Base-by-base conservation (phyloP, 2,329 filamentous ascomycete species). In the Aphanocladium album region DNA sequence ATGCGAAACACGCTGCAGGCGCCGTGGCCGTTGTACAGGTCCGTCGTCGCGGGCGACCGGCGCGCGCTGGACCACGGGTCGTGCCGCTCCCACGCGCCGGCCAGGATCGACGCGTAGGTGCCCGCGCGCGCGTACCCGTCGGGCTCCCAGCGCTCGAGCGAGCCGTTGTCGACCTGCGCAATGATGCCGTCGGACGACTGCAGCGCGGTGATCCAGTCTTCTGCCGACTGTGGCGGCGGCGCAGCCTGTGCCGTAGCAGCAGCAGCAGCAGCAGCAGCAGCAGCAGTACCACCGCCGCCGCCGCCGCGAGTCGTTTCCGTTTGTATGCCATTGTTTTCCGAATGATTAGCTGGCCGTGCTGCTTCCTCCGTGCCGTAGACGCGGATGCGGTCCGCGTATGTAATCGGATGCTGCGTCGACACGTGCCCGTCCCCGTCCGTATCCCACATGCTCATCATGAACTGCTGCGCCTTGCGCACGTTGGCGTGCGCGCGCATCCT, bases 81-180 rank as follows among this genome's bases (percentile, higher is more conserved):
- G 64, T 83, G 81, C 5, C 78, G 74, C 66, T 84, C 82, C 81
- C 81, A 84, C 56, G 76, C 71, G 27, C 82, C 82, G 57, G 74
- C 73, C 68, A 83, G 84, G 37, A 85, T 77, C 57, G 77, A 71
- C 52, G 80, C 76, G 70, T 85, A 85, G 2, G 81, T 81, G 30
- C 30, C 49, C 17, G 75, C 77, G 17, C 81, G 81, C 21, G 83
- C 79, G 65, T 90, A 90, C 5, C 88, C 88, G 62, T 84, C 80
- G 35, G 83, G 80, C 66, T 90, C 88, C 88, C 88, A 90, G 14
- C 88, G 81, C 72, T 90, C 88, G 1, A 90, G 75, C 21, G 85
- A 88, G 47, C 88, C 88, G 56, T 88, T 88, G 68, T 90, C 88
- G 2, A 89, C 79, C 71, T 90, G 88, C 2, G 87, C 87, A 41